Base-by-base conservation (phyloP, 495 filamentous ascomycete genomes). In the Penicillium angulare region DNA sequence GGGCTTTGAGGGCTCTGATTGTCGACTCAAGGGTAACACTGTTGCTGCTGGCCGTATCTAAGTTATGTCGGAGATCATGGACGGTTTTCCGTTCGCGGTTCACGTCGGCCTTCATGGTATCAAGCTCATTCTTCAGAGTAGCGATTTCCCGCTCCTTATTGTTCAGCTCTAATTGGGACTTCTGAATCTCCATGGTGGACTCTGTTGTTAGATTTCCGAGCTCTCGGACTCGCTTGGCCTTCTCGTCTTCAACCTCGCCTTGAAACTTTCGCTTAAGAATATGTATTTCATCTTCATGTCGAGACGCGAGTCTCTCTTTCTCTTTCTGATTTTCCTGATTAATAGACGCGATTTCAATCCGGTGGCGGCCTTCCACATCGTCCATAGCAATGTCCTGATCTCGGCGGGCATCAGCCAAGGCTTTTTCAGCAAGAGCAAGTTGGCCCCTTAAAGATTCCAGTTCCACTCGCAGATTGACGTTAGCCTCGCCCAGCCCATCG, bases 11-110 rank as follows among this genome's bases (percentile, higher is more conserved):
- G 8, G 85, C 86, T 40, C 84, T 82, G 31, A 86, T 84, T 4
- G 86, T 82, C 2, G 83, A 84, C 50, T 96, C 90, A 16, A 97
- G 66, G 0, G 78, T 79, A 27, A 85, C 68, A 43, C 78, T 79
- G n/a, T 82, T 83, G 23, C 76, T 77, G 27, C 81, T 78, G 32
- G 79, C 75, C 17, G 87, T 84, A 20, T 81, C 72, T n/a, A 92
- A 64, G 41, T 86, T 84, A 10, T 78, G 73, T 48, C 81, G 75
- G 7, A 90, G 67, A 18, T 72, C 75, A 17, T 69, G 63, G 45
- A 79, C 84, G 16, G 77, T 62, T 16, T 67, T 71, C 45, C 76
- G 74, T 64, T 89, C 88, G 10, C 80, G 78, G 18, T 84, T 80
- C 6, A 93, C 50, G 9, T 90, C 82, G 1, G 66, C 72, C 49